phyloP scores from a whole-genome alignment of 257 asterid genomes.

The Agastache rugosa region DNA sequence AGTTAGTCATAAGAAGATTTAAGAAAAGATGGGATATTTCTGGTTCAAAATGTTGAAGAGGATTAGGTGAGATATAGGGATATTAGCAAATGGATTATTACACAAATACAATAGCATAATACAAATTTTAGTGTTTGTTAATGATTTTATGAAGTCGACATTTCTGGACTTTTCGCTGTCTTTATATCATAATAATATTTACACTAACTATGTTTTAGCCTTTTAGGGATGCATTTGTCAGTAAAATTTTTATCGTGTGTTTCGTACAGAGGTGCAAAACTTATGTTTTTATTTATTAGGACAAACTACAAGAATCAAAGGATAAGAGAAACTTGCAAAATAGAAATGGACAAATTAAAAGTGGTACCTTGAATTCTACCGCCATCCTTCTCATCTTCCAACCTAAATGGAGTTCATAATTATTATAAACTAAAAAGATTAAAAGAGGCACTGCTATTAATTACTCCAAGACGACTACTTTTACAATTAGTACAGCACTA shows the following conservation, averaged over 20 bases:
- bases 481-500: not conserved
- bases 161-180: constrained; percentile 43
- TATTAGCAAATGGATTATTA: constrained; percentile 40
- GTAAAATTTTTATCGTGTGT: constrained; percentile 15
- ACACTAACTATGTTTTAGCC: constrained; percentile 11
- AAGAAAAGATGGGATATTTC: constrained; percentile 21
- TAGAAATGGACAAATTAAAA: constrained; percentile 16
- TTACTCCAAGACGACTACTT: not conserved
- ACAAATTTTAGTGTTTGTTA: constrained; percentile 36
- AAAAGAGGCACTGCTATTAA: not conserved
- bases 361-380: constrained; percentile 23
- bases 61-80: constrained; percentile 33
- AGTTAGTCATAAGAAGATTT: not conserved
- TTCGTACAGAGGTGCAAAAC: constrained; percentile 16
- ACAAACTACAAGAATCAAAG: constrained; percentile 26
- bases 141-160: constrained; percentile 38
- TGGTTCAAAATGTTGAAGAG: constrained; percentile 25
- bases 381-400: constrained; percentile 15
- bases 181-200: constrained; percentile 18
- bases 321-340: not conserved
- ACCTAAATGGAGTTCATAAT: not conserved
- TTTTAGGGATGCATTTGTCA: constrained; percentile 13
- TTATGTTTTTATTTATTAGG: constrained; percentile 13
- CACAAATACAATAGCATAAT: constrained; percentile 33
- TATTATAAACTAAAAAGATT: not conserved